phyloP scores from a whole-genome alignment of 2,329 filamentous ascomycete genomes.

The Colletotrichum sp. region DNA sequence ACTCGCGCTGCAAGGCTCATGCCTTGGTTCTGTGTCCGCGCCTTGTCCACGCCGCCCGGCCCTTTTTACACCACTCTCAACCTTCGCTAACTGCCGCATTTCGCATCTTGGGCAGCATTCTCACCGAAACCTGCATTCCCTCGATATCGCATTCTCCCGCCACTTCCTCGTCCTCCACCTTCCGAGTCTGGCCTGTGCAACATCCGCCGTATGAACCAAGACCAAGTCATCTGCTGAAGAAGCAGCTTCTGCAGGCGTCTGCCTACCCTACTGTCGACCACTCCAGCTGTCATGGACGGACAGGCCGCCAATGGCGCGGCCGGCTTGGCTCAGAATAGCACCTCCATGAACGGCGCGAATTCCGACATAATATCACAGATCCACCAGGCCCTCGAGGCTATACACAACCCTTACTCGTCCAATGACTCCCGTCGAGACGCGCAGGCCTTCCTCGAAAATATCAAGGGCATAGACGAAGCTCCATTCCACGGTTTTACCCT shows the following conservation, averaged over 20 bases:
- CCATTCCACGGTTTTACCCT: constrained; percentile 86
- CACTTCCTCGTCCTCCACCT: background rate
- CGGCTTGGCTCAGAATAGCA: constrained; percentile 13
- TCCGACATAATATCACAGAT: constrained; percentile 68
- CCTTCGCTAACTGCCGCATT: background rate
- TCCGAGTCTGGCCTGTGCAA: background rate
- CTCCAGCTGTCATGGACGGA: constrained; percentile 33
- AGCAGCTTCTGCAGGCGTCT: constrained; percentile 6
- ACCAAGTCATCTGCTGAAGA: constrained; percentile 11
- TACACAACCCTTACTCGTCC: constrained; percentile 81
- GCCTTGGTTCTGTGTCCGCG: background rate
- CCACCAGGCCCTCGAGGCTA: constrained; percentile 83
- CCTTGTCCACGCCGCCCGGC: background rate
- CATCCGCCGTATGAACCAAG: constrained; percentile 2
- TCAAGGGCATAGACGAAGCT: constrained; percentile 81
- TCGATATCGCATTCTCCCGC: background rate
- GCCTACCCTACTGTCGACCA: constrained; percentile 9
- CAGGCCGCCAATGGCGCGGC: constrained; percentile 37
- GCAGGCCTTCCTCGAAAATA: constrained; percentile 81
- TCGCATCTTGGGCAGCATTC: constrained; percentile 13
- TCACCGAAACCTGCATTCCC: background rate
- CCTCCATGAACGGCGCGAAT: constrained; percentile 41
- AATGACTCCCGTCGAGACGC: constrained; percentile 86
- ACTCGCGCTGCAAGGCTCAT: background rate
- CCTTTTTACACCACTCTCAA: background rate